These are phyloP conservation scores for Calonectria honghensis DNA, from an alignment of 2,329 filamentous ascomycete genomes.

Conservation along the genomic window DNA sequence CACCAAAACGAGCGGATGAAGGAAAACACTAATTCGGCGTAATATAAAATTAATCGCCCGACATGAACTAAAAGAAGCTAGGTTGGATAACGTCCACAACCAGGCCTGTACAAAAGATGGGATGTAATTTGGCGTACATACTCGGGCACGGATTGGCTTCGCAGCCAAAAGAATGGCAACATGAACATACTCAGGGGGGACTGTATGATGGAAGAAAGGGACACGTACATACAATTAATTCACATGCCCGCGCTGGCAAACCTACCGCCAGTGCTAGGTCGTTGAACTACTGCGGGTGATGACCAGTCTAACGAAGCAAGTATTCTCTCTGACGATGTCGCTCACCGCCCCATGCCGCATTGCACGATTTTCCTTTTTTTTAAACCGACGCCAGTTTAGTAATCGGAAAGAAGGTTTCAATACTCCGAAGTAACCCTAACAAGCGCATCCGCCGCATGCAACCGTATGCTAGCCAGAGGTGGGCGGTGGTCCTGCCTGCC, in stretches of 20 bases:
- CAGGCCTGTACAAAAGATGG: slow-evolving; percentile 24
- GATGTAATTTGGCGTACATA: slow-evolving; percentile 19
- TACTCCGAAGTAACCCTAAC: neutral
- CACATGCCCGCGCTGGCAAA: neutral
- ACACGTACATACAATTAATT: slow-evolving; percentile 6
- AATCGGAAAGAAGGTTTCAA: slow-evolving; percentile 1
- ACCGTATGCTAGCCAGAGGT: neutral
- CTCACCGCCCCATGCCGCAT: neutral
- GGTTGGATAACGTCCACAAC: slow-evolving; percentile 7
- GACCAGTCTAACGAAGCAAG: neutral
- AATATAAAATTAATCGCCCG: neutral
- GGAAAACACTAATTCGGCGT: neutral
- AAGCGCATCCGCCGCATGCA: neutral
- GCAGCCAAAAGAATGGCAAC: neutral
- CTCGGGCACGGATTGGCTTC: slow-evolving; percentile 1
- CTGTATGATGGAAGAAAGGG: slow-evolving; percentile 9
- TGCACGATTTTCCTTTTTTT: neutral
- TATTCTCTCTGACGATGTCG: neutral
- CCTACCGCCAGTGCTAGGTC: neutral
- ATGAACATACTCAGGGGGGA: neutral
- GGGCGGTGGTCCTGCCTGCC: neutral
- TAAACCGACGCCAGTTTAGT: neutral
- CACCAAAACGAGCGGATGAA: slow-evolving; percentile 10
- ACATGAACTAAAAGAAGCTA: slow-evolving; percentile 2
- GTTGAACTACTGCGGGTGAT: slow-evolving; percentile 6